Base-by-base conservation (phyloP, 805 yeast genomes). In the Starmerella stigmatis region DNA sequence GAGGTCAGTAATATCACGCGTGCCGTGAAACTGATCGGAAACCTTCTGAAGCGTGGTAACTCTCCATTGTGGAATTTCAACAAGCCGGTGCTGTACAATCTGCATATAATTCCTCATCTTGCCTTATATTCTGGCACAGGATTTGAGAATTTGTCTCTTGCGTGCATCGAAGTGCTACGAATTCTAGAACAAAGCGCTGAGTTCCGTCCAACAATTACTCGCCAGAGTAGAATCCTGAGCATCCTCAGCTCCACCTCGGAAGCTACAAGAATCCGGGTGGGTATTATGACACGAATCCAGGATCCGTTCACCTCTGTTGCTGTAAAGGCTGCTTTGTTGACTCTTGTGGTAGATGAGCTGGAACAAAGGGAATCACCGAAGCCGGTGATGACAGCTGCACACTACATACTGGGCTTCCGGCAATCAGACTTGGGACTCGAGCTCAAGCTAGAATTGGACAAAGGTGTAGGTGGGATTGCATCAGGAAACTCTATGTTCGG, bases 221-320 rank as follows among this genome's bases (percentile, higher is more conserved):
- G 70, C 9, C 74, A 70, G 43, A 79, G 78, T 50, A 75, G 86
- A 52, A 63, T 89, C 12, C 61, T 88, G 38, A 77, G 85, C 0
- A 70, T 83, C 30, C 71, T 82, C 43, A 81, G 79, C 55, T 79
- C 86, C 13, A 75, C 82, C 26, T 84, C 84, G 53, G 96, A 88
- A 53, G 76, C 94, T 0, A 66, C 72, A 2, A 71, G 88, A 52
- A 81, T 89, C 30, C 75, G 81, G 48, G 75, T 74, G 53, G 76
- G 86, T 0, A 78, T 86, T 48, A 76, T 84, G 33, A 73, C 76
- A 32, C 94, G 85, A 56, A 55, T 81, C 19, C 79, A 67, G n/a
- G 55, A 55, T 17, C 23, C 11, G 6, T 20, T 29, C 10, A 39
- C 51, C 2, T 21, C 28, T 2, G 16, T 19, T 2, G 31, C 25